Base-by-base conservation (phyloP, 192 early-diverging fungal species). In the Diversispora epigaea region DNA sequence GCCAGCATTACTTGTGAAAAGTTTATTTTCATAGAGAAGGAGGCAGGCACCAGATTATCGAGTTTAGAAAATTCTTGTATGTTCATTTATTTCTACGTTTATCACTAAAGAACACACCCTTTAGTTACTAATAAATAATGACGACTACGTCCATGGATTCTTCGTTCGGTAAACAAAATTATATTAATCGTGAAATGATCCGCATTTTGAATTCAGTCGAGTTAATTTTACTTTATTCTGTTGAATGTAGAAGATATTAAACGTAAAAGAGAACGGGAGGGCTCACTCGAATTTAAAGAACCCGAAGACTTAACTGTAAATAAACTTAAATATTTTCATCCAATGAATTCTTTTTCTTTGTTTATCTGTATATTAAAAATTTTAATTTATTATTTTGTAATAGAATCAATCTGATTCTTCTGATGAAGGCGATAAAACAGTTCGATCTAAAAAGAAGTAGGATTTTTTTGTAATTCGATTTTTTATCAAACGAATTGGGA, bases 371-470 rank as follows among this genome's bases (percentile, higher is more conserved):
- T 32, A 10, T 32, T 58, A 52, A 52, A n/a, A 52, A 52, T 7
- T 3, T 12, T 60, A 11, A 6, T 4, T 32, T 12, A 17, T 7
- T n/a, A 15, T 21, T 21, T 21, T 56, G 17, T 6, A 56, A 32
- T 8, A 60, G 57, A 14, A 60, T 60, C 57, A 32, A 11, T 60
- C 57, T 4, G 57, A 60, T 25, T 14, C 57, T 60, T 60, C 57
- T 12, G 57, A 21, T 19, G 55, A 56, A 4, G 10, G 9, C 25
- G 17, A 60, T 60, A 60, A 60, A 60, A 32, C 17, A 19, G 21
- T 60, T 21, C 57, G 21, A 60, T 60, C 57, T 22, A 60, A 60
- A 60, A 60, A 60, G 21, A 60, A 60, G 57, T 60, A 60, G 21
- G 57, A 25, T 17, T 60, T 25, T 22, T 17, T 7, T 58, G 25